A percentile compares a stretch with the other conserved stretches of the same genome.
These are phyloP conservation scores for Metroxylon sagu DNA, from an alignment of 176 grass and related monocot species.

Conservation along the genomic window DNA sequence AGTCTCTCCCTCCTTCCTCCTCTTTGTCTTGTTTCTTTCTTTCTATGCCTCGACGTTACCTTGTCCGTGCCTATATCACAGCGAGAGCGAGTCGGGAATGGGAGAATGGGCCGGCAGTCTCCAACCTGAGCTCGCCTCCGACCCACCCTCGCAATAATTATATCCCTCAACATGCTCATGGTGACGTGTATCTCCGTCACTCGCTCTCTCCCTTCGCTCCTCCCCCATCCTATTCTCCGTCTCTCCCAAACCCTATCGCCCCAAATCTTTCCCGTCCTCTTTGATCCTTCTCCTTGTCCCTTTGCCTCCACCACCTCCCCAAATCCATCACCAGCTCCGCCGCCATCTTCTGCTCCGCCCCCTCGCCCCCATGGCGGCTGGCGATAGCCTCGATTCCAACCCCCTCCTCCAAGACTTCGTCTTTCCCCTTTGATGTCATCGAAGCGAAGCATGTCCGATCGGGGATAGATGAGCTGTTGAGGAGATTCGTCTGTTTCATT, in stretches of 20 bases:
- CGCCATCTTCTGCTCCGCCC: constrained; percentile 26
- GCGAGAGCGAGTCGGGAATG: too few species aligned
- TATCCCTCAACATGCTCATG: constrained; percentile 19
- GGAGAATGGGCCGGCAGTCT: background rate
- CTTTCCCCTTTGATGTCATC: constrained; percentile 58
- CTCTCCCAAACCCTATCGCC: background rate
- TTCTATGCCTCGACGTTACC: too few species aligned
- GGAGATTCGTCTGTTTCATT: constrained; percentile 36
- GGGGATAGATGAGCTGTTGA: constrained; percentile 57
- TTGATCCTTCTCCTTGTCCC: constrained; percentile 29
- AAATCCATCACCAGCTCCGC: background rate
- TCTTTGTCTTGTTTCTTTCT: too few species aligned
- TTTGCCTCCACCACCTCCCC: constrained; percentile 32
- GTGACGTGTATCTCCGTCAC: constrained; percentile 15
- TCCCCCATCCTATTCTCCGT: constrained; percentile 8
- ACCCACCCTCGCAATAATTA: background rate
- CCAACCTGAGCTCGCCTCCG: constrained; percentile 2
- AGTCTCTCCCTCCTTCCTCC: too few species aligned
- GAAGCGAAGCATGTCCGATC: constrained; percentile 62
- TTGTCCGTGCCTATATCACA: too few species aligned
- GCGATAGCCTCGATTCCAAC: constrained; percentile 24
- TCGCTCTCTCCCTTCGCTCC: constrained; percentile 4
- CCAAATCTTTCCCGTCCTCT: constrained; percentile 14
- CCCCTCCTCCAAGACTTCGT: too few species aligned
- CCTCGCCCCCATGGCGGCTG: background rate